Conservation (phyloP, 768 basidiomycete genomes). For the Leucocoprinus birnbaumii region DNA sequence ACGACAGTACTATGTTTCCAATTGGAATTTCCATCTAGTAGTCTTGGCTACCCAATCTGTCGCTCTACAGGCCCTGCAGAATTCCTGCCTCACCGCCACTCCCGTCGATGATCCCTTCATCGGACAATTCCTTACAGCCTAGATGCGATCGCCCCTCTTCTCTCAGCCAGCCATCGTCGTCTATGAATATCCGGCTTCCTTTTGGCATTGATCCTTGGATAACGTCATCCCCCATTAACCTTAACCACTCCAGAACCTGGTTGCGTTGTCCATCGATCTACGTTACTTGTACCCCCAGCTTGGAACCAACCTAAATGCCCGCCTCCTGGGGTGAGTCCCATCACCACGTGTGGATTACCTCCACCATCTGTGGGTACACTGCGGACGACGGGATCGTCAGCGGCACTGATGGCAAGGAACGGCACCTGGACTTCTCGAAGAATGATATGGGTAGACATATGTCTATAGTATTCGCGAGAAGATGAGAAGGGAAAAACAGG, state of each 20-base stretch:
- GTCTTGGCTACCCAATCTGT: slow-evolving; percentile 7
- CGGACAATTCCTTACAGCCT: slow-evolving; percentile 56
- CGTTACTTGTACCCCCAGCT: slow-evolving; percentile 31
- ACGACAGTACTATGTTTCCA: slow-evolving; percentile 1
- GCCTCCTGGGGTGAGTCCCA: slow-evolving; percentile 61
- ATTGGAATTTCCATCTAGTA: slow-evolving; percentile 6
- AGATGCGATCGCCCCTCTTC: slow-evolving; percentile 55
- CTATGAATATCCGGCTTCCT: slow-evolving; percentile 33
- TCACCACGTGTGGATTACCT: slow-evolving; percentile 51
- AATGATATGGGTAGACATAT: slow-evolving; percentile 59
- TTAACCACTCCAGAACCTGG: slow-evolving; percentile 76
- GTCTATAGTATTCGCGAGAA: slow-evolving; percentile 46
- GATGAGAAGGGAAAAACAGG: slow-evolving; percentile 48
- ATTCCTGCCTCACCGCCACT: slow-evolving; percentile 52
- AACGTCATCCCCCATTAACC: slow-evolving; percentile 51
- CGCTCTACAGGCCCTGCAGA: slow-evolving; percentile 54
- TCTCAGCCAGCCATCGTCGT: slow-evolving; percentile 57
- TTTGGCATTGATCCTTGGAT: slow-evolving; percentile 29
- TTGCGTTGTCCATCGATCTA: slow-evolving; percentile 63
- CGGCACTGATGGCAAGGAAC: slow-evolving; percentile 71
- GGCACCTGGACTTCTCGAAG: slow-evolving; percentile 64
- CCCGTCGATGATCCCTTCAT: slow-evolving; percentile 50
- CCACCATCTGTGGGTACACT: slow-evolving; percentile 56
- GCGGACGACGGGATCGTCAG: slow-evolving; percentile 75
- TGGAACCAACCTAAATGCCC: slow-evolving; percentile 89